Percentiles rank a stretch among this genome's conserved stretches.
Evolutionary conservation across 768 basidiomycete genomes (phyloP).

Genomic region (Amyloporia xantha): DNA sequence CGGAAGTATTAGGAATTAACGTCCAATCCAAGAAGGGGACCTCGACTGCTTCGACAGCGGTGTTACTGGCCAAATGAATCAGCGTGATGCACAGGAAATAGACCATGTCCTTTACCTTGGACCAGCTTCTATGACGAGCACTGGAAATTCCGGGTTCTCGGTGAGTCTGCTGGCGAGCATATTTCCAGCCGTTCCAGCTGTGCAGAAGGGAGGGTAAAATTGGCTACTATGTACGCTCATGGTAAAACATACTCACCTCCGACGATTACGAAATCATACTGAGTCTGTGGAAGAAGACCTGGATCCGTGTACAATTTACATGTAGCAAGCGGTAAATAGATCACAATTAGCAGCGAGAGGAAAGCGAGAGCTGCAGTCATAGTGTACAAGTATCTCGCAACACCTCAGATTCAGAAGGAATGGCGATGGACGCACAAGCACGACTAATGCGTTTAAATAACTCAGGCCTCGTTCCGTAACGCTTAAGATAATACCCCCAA

Average conservation of each 20-base stretch:
- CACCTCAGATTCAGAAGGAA: too few relatives aligned
- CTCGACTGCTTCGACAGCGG: conserved; percentile 3
- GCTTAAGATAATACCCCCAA: too few relatives aligned
- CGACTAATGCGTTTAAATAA: too few relatives aligned
- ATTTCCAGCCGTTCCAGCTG: conserved; percentile 2
- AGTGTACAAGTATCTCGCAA: too few relatives aligned
- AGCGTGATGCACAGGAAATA: neutral
- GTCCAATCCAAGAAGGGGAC: conserved; percentile 6
- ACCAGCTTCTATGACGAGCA: conserved; percentile 4
- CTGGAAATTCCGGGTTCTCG: neutral
- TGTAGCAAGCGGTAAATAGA: neutral
- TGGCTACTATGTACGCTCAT: too few relatives aligned
- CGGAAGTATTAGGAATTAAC: conserved; percentile 6
- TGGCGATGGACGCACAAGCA: too few relatives aligned
- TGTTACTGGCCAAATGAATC: neutral
- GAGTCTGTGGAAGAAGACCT: neutral
- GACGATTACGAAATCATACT: conserved; percentile 2
- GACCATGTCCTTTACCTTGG: neutral
- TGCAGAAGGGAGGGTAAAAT: neutral
- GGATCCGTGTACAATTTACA: neutral
- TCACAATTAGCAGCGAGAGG: neutral
- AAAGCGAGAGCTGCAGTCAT: neutral
- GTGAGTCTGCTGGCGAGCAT: conserved; percentile 1
- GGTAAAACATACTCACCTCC: conserved; percentile 5
- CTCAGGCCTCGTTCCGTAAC: too few relatives aligned